Evolutionary conservation across 192 early-diverging fungal species (phyloP), one percentile per base, ranked within the genome.

Genomic region (Coemansia sp.): DNA sequence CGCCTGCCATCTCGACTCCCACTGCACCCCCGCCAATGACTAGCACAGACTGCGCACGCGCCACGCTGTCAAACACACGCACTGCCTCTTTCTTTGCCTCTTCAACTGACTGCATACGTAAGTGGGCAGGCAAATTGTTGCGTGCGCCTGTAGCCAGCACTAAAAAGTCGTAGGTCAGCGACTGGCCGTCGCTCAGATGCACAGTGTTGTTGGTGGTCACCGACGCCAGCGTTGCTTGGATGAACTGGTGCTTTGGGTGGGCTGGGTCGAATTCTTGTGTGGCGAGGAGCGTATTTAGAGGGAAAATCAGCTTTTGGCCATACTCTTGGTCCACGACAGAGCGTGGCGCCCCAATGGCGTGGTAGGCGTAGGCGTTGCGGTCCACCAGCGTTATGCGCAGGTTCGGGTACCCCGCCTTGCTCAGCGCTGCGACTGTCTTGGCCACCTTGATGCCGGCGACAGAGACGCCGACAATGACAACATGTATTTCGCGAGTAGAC

Each of bases 1-100:
- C 85, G 9, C 83, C 85, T 0, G 81, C 83, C 21, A 80, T 68
- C 53, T 87, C 85, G 0, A 83, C 81, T 1, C 84, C 84, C n/a
- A 76, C 82, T 4, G 84, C 82, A 19, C 90, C 90, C 5, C 88
- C 90, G 2, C 90, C 90, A 46, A 92, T 72, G 29, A 92, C 70
- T 1, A 88, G 56, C 33, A 88, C 65, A 0, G 68, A 66, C 8
- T 76, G 63, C 6, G 86, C 83, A 1, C 60, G 43, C n/a, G 76
- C 65, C 36, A 90, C 65, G n/a, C 70, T 77, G 0, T 68, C 76
- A 8, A 74, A 46, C 32, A 80, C 42, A 17, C 58, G 43, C 1
- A 53, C 18, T 14, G 80, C 24, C 10, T 69, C 60, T 1, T 21
- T 50, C 11, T 82, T 50, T n/a, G 74, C 80, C 4, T 83, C 72